phyloP scores from a whole-genome alignment of 140 eudicot genomes.

The Bidens hawaiensis region DNA sequence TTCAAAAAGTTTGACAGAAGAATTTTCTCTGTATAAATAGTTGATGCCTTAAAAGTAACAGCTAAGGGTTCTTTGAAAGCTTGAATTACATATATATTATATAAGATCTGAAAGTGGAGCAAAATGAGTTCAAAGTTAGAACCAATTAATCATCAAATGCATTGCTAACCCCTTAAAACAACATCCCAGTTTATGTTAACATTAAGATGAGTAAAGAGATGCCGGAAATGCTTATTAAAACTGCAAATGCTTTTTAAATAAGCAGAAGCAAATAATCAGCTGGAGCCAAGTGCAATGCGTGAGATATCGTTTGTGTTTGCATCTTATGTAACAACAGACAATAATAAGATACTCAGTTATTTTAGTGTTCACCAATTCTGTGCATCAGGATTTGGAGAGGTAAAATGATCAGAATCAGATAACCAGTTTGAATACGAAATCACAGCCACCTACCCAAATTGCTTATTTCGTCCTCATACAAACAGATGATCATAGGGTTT shows the following conservation, averaged over 20 bases:
- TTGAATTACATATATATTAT: background rate
- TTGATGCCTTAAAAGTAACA: background rate
- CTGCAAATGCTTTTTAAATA: background rate
- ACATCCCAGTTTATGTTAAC: too few species aligned
- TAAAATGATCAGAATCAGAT: background rate
- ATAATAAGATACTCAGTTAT: background rate
- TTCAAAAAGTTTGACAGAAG: background rate
- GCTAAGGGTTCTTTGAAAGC: background rate
- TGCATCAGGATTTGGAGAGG: background rate
- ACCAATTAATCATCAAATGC: constrained; percentile 1
- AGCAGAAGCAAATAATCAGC: background rate
- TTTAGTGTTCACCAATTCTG: background rate
- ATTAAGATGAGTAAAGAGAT: background rate
- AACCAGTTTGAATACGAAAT: background rate
- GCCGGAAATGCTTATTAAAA: background rate
- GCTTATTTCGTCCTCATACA: too few species aligned
- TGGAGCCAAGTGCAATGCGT: background rate
- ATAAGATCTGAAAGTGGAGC: background rate
- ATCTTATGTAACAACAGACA: background rate
- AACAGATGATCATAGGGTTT: too few species aligned
- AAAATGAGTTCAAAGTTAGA: background rate
- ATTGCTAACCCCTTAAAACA: background rate
- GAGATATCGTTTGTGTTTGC: background rate
- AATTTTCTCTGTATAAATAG: background rate
- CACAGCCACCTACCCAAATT: background rate